A percentile compares a stretch with the other conserved stretches of the same genome.
phyloP scores from a whole-genome alignment of 2,329 filamentous ascomycete species.

The Verticillium nonalfalfae region DNA sequence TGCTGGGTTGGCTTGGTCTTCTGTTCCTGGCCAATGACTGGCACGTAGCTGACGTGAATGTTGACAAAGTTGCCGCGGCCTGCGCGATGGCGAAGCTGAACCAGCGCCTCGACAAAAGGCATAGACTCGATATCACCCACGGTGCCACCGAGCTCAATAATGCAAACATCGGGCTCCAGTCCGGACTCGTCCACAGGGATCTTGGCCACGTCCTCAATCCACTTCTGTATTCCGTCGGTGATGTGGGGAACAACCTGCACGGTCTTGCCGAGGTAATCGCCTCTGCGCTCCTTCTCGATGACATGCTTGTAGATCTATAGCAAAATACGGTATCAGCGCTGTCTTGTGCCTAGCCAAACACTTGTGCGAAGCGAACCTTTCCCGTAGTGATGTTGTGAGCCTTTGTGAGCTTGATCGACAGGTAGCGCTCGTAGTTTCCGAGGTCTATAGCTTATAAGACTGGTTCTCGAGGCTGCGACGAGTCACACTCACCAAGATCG shows the following conservation, averaged over 20 bases:
- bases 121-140: conserved; percentile 72
- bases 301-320: conserved; percentile 73
- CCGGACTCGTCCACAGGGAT: conserved; percentile 82
- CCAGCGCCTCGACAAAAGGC: conserved; percentile 83
- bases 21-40: conserved; percentile 63
- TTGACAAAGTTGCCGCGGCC: conserved; percentile 78
- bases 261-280: conserved; percentile 81
- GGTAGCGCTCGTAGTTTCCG: conserved; percentile 48
- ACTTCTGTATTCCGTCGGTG: conserved; percentile 86
- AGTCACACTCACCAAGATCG: background rate
- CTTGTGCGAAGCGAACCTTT: conserved; percentile 38
- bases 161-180: conserved; percentile 84
- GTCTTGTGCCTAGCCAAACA: background rate
- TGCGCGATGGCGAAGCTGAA: conserved; percentile 66
- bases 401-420: conserved; percentile 71
- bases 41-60: conserved; percentile 86
- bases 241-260: conserved; percentile 91
- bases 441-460: conserved; percentile 31
- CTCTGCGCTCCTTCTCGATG: conserved; percentile 60
- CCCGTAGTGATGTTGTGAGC: conserved; percentile 98
- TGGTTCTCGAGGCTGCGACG: background rate
- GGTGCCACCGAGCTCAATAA: conserved; percentile 27
- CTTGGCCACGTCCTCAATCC: conserved; percentile 80
- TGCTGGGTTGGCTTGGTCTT: conserved; percentile 98
- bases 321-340: background rate